Percentiles rank a stretch among this genome's conserved stretches.
phyloP scores from a whole-genome alignment of 169 alveolate species.

The Plasmodium cynomolgi region DNA sequence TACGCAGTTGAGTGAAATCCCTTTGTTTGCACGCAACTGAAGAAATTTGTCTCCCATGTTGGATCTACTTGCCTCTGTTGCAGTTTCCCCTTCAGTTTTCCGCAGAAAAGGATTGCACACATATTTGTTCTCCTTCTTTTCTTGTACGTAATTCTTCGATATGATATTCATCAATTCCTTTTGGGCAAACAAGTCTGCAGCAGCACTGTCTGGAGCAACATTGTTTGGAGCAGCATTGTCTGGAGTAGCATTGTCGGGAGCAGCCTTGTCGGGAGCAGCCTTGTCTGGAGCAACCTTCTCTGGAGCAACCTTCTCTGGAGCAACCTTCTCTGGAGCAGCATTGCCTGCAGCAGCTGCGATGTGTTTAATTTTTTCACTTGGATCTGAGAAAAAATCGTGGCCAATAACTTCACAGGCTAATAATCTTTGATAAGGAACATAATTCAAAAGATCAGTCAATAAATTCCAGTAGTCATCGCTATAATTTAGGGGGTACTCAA shows the following conservation, averaged over 20 bases:
- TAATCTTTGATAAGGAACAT: constrained; percentile 70
- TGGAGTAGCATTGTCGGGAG: neutral
- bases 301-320: too few species aligned
- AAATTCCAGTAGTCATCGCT: constrained; percentile 73
- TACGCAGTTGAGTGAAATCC: neutral
- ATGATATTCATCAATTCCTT: constrained; percentile 8
- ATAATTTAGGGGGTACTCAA: constrained; percentile 61
- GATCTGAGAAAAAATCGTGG: constrained; percentile 47
- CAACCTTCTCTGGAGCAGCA: neutral
- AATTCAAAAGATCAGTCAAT: constrained; percentile 61
- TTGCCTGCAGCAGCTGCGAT: neutral
- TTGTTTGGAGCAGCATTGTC: too few species aligned
- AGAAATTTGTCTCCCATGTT: neutral
- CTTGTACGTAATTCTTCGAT: constrained; percentile 47
- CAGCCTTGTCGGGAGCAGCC: too few species aligned
- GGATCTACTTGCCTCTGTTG: neutral
- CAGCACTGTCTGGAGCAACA: neutral
- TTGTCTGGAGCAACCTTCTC: neutral
- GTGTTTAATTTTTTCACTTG: constrained; percentile 49
- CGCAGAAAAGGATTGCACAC: constrained; percentile 35
- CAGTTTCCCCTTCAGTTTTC: neutral
- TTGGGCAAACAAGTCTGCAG: constrained; percentile 12
- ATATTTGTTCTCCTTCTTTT: constrained; percentile 38
- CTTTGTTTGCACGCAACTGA: neutral
- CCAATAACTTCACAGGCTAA: constrained; percentile 76